Percentiles rank a stretch among this genome's conserved stretches.
These are phyloP conservation scores for Tephrocybe sp. DNA, from an alignment of 768 basidiomycete species.

Conservation along the genomic window DNA sequence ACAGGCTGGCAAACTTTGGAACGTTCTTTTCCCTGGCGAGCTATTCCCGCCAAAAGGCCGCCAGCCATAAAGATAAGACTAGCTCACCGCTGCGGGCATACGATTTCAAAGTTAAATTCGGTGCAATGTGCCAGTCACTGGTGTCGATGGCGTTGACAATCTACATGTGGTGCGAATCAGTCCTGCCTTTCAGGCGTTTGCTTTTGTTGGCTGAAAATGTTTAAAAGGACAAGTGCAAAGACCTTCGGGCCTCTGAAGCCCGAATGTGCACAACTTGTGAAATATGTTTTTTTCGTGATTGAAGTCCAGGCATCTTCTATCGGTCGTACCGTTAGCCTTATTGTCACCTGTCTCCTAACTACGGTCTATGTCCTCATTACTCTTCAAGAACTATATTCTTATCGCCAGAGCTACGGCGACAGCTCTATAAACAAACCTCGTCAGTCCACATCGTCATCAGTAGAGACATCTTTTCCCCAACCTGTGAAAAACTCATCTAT, in stretches of 20 bases:
- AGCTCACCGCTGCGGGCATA: slow-evolving; percentile 8
- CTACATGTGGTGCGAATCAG: slow-evolving; percentile 33
- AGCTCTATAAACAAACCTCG: too few species aligned
- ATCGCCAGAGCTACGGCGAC: slow-evolving; percentile 19
- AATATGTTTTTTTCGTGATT: slow-evolving; percentile 35
- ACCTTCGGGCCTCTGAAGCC: slow-evolving; percentile 24
- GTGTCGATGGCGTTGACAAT: slow-evolving; percentile 38
- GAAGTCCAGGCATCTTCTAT: slow-evolving; percentile 28
- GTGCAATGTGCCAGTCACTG: slow-evolving; percentile 37
- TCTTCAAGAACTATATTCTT: slow-evolving; percentile 33
- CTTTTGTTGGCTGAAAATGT: not conserved
- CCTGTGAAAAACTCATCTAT: not conserved
- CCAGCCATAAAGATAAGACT: slow-evolving; percentile 13
- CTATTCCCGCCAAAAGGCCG: slow-evolving; percentile 37
- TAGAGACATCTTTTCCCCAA: too few species aligned
- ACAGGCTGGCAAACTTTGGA: slow-evolving; percentile 43
- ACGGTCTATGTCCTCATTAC: slow-evolving; percentile 30
- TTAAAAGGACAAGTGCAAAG: slow-evolving; percentile 27
- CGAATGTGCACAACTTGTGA: slow-evolving; percentile 29
- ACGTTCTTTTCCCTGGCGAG: slow-evolving; percentile 39
- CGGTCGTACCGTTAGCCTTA: slow-evolving; percentile 32
- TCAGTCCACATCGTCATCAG: too few species aligned
- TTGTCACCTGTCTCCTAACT: slow-evolving; percentile 30
- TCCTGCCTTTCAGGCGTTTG: not conserved
- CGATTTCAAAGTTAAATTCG: slow-evolving; percentile 37